Evolutionary conservation across 768 basidiomycete genomes (phyloP).

Genomic region (Daedalea quercina): DNA sequence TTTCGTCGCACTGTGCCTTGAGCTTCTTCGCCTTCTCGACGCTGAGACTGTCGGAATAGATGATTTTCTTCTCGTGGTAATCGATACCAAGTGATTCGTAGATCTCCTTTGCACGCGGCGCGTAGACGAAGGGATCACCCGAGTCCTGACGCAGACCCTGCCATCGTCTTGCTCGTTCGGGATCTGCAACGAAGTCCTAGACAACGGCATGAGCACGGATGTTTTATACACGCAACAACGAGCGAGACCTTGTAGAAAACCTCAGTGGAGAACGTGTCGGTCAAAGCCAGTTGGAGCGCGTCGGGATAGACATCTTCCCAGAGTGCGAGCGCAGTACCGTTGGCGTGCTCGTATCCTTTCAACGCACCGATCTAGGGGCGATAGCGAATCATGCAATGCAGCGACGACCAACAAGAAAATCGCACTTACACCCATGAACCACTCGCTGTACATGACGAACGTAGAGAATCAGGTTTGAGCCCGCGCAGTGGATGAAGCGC

Average conservation of each 20-base stretch:
- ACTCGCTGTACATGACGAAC: constrained; percentile 54
- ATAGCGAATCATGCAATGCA: neutral
- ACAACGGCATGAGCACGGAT: neutral
- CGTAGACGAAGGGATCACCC: constrained; percentile 84
- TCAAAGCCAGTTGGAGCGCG: constrained; percentile 66
- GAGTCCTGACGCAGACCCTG: constrained; percentile 87
- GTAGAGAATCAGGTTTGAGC: neutral
- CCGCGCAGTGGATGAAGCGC: neutral
- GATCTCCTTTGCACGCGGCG: constrained; percentile 59
- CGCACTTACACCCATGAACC: constrained; percentile 75
- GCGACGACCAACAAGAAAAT: neutral
- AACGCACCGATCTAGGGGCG: constrained; percentile 67
- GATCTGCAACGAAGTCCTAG: constrained; percentile 54
- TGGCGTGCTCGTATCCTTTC: constrained; percentile 74
- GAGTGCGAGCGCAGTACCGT: constrained; percentile 65
- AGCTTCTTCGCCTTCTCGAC: constrained; percentile 65
- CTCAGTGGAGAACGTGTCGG: constrained; percentile 90
- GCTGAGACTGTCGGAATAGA: constrained; percentile 81
- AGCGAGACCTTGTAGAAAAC: constrained; percentile 70
- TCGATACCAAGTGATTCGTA: constrained; percentile 72
- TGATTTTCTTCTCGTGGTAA: constrained; percentile 53
- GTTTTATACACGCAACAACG: neutral
- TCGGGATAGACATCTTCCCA: constrained; percentile 78
- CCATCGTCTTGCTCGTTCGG: constrained; percentile 66
- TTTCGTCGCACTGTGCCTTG: constrained; percentile 61